Evolutionary conservation across 1,139 yeast genomes (phyloP), one percentile per base, ranked within the genome.

Genomic region (Kurtzmaniella quercitrusa): DNA sequence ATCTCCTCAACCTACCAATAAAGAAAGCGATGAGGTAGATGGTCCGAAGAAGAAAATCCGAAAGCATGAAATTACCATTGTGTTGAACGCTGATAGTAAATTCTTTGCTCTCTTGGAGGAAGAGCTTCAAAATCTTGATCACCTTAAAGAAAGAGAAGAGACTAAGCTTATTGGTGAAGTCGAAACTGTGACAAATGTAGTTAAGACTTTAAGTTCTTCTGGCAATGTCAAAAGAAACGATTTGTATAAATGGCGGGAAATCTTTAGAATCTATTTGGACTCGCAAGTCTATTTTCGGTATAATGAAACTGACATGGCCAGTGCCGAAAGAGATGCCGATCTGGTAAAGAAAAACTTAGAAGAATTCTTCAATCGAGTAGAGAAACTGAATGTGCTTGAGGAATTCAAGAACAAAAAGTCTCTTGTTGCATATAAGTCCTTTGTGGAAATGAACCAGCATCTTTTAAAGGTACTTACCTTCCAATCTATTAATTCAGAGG

Each of bases 181-280:
- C 14, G 67, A 73, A 45, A 50, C 50, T 1, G 65, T 82, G 9
- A 70, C 81, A 3, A 50, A 57, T 9, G 51, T 62, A 1, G 64
- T 81, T 2, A 63, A 68, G 2, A 54, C 60, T 14, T 61, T 73
- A 9, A 62, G 79, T 0, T 55, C 65, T 12, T 53, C 50, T 7
- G 46, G 51, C 17, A 54, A 63, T 15, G 44, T 58, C 11, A 75
- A 68, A 48, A 70, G 67, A 46, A 66, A 77, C 0, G 91, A 84
- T 53, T 65, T 84, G 61, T 82, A 81, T 54, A 69, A 70, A n/a
- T 85, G 93, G 93, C 66, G 91, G 48, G 81, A 82, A 54, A 67
- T 85, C 11, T 84, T 85, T 62, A 77, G 74, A 51, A 63, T 77
- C 19, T 85, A 83, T 53, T 69, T 84, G 41, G 90, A 84, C 52